phyloP scores from a whole-genome alignment of 345 rosid genomes.

The Bruguiera sexangula region DNA sequence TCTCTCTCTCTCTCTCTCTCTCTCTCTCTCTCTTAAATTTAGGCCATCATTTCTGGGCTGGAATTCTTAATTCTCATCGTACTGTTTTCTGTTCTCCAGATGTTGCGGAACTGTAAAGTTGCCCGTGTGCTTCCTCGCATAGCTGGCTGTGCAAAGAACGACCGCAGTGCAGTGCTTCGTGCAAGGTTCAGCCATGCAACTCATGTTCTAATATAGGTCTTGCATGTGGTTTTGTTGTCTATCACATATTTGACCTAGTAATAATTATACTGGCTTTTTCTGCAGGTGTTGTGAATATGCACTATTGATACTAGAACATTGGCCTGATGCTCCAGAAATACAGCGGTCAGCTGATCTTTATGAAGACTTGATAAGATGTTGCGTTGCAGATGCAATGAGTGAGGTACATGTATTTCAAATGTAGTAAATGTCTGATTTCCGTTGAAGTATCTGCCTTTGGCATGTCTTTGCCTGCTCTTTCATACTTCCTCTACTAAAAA shows the following conservation, averaged over 20 bases:
- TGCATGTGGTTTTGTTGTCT: conserved; percentile 14
- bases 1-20: neutral
- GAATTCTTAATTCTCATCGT: conserved; percentile 13
- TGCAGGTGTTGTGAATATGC: conserved; percentile 97
- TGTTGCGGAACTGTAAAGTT: conserved; percentile 95
- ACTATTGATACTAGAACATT: conserved; percentile 81
- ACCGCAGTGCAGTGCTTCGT: conserved; percentile 82
- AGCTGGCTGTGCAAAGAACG: conserved; percentile 88
- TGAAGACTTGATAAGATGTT: conserved; percentile 84
- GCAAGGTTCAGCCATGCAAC: conserved; percentile 54
- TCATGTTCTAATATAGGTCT: conserved; percentile 13
- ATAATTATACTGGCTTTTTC: conserved; percentile 1
- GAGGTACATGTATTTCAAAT: conserved; percentile 54
- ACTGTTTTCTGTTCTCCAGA: conserved; percentile 46
- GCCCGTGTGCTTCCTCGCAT: conserved; percentile 91
- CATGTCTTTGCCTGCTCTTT: neutral
- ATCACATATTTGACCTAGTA: conserved; percentile 3
- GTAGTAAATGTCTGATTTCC: neutral
- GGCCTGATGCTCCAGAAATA: conserved; percentile 99
- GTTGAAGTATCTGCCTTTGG: neutral
- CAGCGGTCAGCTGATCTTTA: conserved; percentile 85
- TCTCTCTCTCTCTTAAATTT: neutral
- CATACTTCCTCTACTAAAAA: neutral
- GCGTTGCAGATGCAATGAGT: conserved; percentile 98
- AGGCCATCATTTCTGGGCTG: neutral